Conservation (phyloP, 495 filamentous ascomycete species). For the Pseudotulostoma volvatum region DNA sequence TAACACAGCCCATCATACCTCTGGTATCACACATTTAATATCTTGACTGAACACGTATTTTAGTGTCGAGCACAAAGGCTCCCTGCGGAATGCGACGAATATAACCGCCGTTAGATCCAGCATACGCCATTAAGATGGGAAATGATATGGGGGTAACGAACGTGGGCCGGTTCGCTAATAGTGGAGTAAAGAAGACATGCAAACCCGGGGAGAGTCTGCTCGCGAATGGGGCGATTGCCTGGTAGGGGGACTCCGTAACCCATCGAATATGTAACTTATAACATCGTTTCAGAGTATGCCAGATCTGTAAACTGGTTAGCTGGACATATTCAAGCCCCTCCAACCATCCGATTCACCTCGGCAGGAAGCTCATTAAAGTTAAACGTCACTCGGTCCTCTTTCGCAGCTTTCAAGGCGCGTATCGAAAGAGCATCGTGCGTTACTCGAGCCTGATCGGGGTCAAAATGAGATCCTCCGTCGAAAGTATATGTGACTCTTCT, state of each 20-base stretch:
- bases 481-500: constrained; percentile 74
- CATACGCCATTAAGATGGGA: not conserved
- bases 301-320: constrained; percentile 26
- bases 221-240: constrained; percentile 47
- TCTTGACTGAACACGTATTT: constrained; percentile 40
- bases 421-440: constrained; percentile 32
- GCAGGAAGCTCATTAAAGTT: constrained; percentile 53
- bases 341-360: constrained; percentile 30
- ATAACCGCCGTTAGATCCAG: not conserved
- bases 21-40: constrained; percentile 34
- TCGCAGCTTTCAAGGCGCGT: constrained; percentile 39
- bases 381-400: constrained; percentile 69
- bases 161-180: constrained; percentile 22
- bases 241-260: constrained; percentile 41
- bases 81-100: constrained; percentile 18
- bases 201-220: constrained; percentile 65
- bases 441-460: constrained; percentile 41
- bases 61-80: constrained; percentile 44
- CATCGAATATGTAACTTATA: constrained; percentile 73
- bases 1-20: constrained; percentile 20
- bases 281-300: constrained; percentile 41
- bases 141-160: too few species aligned
- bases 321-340: not conserved
- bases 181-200: constrained; percentile 64
- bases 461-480: constrained; percentile 39